Base-by-base conservation (phyloP, 1,284 basidiomycete species). In the Moesziomyces sp. region DNA sequence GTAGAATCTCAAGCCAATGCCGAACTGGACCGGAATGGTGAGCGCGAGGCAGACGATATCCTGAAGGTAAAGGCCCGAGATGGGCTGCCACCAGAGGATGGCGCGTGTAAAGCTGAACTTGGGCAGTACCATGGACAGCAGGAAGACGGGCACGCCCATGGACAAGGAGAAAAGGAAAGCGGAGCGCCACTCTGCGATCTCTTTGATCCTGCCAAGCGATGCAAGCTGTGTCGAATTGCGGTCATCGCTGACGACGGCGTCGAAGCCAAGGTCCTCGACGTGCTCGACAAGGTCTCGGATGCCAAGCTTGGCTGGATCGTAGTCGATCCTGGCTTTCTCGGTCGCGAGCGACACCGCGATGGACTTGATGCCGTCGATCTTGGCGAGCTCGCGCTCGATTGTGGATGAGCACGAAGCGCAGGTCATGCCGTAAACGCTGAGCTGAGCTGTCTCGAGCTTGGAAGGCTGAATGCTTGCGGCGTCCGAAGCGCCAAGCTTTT, bases 1-100 rank as follows among this genome's bases (percentile, higher is more conserved):
- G 84, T 97, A 97, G 86, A 99, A 98, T 70, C 90, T 90, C 56
- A 86, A 86, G 2, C 94, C 97, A 49, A 98, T 87, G 88, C 92
- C 97, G 79, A 95, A 93, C 83, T 99, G 97, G 1, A 94, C 91
- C 1, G 95, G 96, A 1, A 95, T 90, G 7, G 94, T 95, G 58
- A 99, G 87, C n/a, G 88, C 58, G 45, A 96, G 86, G 67, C 91
- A 89, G n/a, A 94, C 84, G 23, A 96, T 60, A 83, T 99, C 93
- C 42, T 92, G 91, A 23, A 97, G 86, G 81, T 93, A 94, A 51
- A 98, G 64, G 11, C 72, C 73, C 0, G 66, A 44, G 0, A 80
- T 54, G 5, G 73, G 76, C 70, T 87, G 56, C 70, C 68, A 77
- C 48, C 64, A 49, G n/a, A 84, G 70, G 26, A 80, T 58, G 30